These are phyloP conservation scores for Cadophora sp. DNA, from an alignment of 2,329 filamentous ascomycete species.

Conservation along the genomic window DNA sequence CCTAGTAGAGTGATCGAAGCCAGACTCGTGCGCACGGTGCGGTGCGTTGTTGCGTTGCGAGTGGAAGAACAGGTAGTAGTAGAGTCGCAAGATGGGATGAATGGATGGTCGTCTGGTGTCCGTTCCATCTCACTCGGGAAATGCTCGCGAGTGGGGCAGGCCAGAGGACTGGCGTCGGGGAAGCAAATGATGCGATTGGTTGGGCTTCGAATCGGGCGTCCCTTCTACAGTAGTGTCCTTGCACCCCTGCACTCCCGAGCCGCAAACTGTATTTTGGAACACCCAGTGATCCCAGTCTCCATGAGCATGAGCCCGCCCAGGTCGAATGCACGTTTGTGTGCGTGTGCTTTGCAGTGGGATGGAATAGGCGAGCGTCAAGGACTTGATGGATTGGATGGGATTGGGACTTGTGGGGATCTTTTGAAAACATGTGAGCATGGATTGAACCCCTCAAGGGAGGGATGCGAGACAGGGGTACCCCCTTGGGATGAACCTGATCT, in stretches of 20 bases:
- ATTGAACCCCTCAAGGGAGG: neutral
- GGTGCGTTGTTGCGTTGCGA: neutral
- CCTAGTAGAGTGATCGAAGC: neutral
- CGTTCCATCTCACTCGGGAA: no score
- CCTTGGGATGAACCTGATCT: constrained; percentile 31
- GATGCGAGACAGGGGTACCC: neutral
- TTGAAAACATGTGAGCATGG: neutral
- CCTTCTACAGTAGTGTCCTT: neutral
- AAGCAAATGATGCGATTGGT: constrained; percentile 36
- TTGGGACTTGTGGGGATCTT: neutral
- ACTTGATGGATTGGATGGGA: no score
- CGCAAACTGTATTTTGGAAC: constrained; percentile 10
- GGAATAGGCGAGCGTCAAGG: neutral
- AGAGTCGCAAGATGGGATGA: neutral
- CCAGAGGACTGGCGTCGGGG: neutral
- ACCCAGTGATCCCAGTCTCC: no score
- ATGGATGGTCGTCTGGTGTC: constrained; percentile 7
- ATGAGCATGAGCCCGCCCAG: no score
- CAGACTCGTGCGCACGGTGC: neutral
- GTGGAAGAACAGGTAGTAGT: neutral
- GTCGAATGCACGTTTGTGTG: neutral
- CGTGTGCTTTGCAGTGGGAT: neutral
- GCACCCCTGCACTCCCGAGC: constrained; percentile 12
- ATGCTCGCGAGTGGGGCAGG: constrained; percentile 32
- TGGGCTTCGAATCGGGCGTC: constrained; percentile 10